Evolutionary conservation across 169 alveolate genomes (phyloP).

Genomic region (Cryptosporidium ubiquitum): DNA sequence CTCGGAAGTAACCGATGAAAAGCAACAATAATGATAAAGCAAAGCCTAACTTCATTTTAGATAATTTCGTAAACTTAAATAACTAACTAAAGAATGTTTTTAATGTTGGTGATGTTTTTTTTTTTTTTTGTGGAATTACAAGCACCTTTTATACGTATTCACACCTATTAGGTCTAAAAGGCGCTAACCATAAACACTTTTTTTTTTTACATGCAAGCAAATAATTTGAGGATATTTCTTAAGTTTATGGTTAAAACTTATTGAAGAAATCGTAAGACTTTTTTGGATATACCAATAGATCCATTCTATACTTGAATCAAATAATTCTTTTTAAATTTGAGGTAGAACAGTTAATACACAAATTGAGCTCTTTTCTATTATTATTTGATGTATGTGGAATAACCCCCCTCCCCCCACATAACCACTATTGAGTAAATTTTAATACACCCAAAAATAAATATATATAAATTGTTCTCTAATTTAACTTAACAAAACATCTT

Average conservation of each 20-base stretch:
- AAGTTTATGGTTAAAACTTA: neutral
- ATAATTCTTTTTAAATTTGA: no score
- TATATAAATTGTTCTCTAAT: neutral
- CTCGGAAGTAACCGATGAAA: neutral
- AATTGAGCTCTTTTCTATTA: no score
- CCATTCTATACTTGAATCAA: neutral
- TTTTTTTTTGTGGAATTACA: neutral
- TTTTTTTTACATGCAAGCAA: neutral
- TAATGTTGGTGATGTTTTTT: neutral
- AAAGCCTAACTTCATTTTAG: neutral
- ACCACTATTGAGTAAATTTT: no score
- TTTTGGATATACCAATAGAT: no score
- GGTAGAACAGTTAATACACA: no score
- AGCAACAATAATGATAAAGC: neutral
- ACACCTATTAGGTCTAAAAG: conserved; percentile 11
- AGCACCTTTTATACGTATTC: conserved; percentile 3
- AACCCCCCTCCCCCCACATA: neutral
- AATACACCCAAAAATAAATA: no score
- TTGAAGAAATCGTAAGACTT: neutral
- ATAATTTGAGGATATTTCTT: neutral
- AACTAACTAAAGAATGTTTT: neutral
- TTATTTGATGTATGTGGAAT: neutral
- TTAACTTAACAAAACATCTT: neutral
- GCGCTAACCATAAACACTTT: neutral
- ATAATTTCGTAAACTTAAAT: neutral